Conservation (phyloP, 1,284 basidiomycete genomes). For the Schizopora paradoxa region DNA sequence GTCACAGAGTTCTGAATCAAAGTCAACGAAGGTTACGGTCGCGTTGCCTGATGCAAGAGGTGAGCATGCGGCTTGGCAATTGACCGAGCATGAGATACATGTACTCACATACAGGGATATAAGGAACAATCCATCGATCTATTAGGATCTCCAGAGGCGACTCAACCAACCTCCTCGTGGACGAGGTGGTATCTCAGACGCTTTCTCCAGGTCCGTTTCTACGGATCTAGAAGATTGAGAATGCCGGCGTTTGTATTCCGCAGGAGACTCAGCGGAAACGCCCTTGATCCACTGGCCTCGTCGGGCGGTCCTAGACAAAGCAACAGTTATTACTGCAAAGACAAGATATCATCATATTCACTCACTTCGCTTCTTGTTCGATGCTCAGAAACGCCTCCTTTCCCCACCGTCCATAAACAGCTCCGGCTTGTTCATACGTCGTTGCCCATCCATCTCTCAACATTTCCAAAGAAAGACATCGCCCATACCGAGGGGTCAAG, state of each 20-base stretch:
- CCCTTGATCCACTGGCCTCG: conserved; percentile 72
- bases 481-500: conserved; percentile 37
- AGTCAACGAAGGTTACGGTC: no score
- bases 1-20: no score
- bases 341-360: conserved; percentile 12
- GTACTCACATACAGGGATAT: not conserved
- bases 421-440: conserved; percentile 71
- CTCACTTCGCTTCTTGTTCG: conserved; percentile 67
- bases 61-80: not conserved
- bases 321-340: not conserved
- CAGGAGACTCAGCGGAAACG: conserved; percentile 56
- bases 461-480: conserved; percentile 71
- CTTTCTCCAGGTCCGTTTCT: conserved; percentile 2
- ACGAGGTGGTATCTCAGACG: not conserved
- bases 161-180: not conserved
- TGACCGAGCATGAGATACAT: not conserved
- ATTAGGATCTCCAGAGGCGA: not conserved
- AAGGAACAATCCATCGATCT: not conserved
- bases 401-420: conserved; percentile 69
- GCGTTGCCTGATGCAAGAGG: not conserved
- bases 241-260: conserved; percentile 74
- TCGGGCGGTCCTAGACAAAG: conserved; percentile 40
- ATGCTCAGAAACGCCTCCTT: conserved; percentile 55
- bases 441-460: conserved; percentile 69
- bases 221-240: not conserved